A percentile compares a stretch with the other conserved stretches of the same genome.
These are phyloP conservation scores for Hypericum androsaemum DNA, from an alignment of 345 rosid species.

Conservation along the genomic window DNA sequence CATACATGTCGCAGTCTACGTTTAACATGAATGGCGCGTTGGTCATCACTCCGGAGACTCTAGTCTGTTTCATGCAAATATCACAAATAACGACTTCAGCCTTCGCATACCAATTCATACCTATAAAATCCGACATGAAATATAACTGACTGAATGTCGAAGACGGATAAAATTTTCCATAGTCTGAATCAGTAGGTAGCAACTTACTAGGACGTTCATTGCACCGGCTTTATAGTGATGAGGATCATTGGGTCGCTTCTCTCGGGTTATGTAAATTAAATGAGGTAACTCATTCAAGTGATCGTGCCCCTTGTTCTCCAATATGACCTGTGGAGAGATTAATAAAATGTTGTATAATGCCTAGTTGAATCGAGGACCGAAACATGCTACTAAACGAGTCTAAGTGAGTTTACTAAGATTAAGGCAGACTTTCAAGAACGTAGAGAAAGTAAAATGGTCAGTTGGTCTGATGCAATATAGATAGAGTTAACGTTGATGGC, in stretches of 20 bases:
- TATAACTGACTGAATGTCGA: too few relatives aligned
- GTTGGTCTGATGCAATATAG: too few relatives aligned
- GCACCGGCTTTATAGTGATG: slow-evolving; percentile 76
- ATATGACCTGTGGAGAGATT: slow-evolving; percentile 28
- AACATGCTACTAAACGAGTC: too few relatives aligned
- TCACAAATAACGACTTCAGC: neutral
- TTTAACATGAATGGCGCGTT: slow-evolving; percentile 70
- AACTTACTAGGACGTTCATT: slow-evolving; percentile 58
- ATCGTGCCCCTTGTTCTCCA: slow-evolving; percentile 37
- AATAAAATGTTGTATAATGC: too few relatives aligned
- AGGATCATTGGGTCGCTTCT: slow-evolving; percentile 38
- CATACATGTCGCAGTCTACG: slow-evolving; percentile 73
- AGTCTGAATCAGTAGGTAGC: neutral
- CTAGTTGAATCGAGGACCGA: too few relatives aligned
- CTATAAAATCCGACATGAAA: too few relatives aligned
- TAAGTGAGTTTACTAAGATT: too few relatives aligned
- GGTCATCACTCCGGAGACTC: slow-evolving; percentile 65
- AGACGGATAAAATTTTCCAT: too few relatives aligned
- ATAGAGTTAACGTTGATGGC: too few relatives aligned
- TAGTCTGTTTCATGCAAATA: slow-evolving; percentile 35
- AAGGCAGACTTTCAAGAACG: too few relatives aligned
- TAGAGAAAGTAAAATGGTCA: too few relatives aligned
- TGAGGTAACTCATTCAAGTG: slow-evolving; percentile 35
- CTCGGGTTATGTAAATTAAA: slow-evolving; percentile 54
- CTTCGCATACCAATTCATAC: too few relatives aligned